phyloP scores from a whole-genome alignment of 495 filamentous ascomycete genomes.

The Xylaria telfairii region DNA sequence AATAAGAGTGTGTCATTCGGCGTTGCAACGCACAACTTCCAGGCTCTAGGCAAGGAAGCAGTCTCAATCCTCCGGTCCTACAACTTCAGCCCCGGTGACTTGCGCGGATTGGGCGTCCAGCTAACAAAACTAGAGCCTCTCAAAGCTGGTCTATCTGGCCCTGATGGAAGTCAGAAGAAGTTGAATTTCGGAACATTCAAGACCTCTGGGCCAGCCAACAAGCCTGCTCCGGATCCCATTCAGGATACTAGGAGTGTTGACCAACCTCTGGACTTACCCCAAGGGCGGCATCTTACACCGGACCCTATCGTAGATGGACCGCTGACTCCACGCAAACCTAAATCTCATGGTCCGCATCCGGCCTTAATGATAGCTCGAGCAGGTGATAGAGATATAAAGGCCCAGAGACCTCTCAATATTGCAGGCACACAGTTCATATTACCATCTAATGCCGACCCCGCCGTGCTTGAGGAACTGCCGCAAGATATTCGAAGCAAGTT shows the following conservation, averaged over 20 bases:
- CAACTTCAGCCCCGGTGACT: slow-evolving; percentile 84
- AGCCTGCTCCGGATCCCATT: slow-evolving; percentile 34
- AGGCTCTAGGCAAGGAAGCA: slow-evolving; percentile 76
- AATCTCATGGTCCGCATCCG: slow-evolving; percentile 50
- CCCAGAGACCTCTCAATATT: slow-evolving; percentile 73
- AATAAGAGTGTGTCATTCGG: slow-evolving; percentile 86
- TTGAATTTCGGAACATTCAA: slow-evolving; percentile 47
- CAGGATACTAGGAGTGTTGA: slow-evolving; percentile 28
- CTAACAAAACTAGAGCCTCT: slow-evolving; percentile 89
- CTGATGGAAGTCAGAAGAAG: slow-evolving; percentile 68
- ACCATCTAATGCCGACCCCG: slow-evolving; percentile 77
- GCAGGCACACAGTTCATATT: slow-evolving; percentile 87
- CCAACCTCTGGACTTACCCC: slow-evolving; percentile 44
- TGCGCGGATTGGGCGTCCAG: slow-evolving; percentile 87
- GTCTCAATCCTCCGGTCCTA: slow-evolving; percentile 82
- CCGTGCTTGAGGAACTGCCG: slow-evolving; percentile 77
- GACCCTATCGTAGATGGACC: slow-evolving; percentile 54
- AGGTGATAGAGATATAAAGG: slow-evolving; percentile 61
- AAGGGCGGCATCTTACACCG: slow-evolving; percentile 49
- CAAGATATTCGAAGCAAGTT: slow-evolving; percentile 78
- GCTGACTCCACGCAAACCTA: slow-evolving; percentile 71
- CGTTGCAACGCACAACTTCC: slow-evolving; percentile 75
- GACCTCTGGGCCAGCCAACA: slow-evolving; percentile 35
- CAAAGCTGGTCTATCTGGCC: slow-evolving; percentile 52
- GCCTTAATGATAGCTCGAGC: slow-evolving; percentile 60